Evolutionary conservation across 305 asterid species (phyloP), one percentile per base, ranked within the genome.

Genomic region (Withania somnifera): DNA sequence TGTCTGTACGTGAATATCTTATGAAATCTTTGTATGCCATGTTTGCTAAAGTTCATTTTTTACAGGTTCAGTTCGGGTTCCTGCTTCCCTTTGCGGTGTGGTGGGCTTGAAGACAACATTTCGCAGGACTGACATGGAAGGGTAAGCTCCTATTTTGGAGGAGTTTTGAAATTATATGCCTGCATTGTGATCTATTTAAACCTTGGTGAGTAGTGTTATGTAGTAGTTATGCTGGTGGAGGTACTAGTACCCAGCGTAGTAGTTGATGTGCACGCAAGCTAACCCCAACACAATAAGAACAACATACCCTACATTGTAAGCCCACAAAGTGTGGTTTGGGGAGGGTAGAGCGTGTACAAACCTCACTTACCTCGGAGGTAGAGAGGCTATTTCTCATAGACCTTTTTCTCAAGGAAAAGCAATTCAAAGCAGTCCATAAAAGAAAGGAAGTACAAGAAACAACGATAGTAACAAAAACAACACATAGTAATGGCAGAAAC

Each of bases 41-140:
- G 13, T 79, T 22, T 6, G 26, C 36, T 82, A 85, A 63, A 82
- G 76, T 76, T 83, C 75, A 81, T 13, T 67, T 61, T 83, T 71
- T 77, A 69, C 95, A 95, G 99, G 99, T 80, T 95, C 99, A 26
- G 83, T 95, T 82, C 95, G 98, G 71, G 90, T 95, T 84, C 98
- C 98, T 40, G 91, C 97, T 84, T 92, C 99, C 78, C 88, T 95
- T 68, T 94, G 99, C 87, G 99, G 99, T 78, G 89, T 91, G 42
- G 98, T 94, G 86, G 99, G 99, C 80, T 88, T 95, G 89, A 95
- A 95, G 84, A 88, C 97, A 63, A 95, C 99, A 67, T 92, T 91
- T 78, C 97, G 95, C 78, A 90, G 99, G 83, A 94, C 96, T 11
- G 89, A 82, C 88, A 91, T 94, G 88, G 81, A 34, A 79, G 99